Percentiles rank a stretch among this genome's conserved stretches.
These are phyloP conservation scores for Penicillium hordei DNA, from an alignment of 2,329 filamentous ascomycete genomes.

Conservation along the genomic window DNA sequence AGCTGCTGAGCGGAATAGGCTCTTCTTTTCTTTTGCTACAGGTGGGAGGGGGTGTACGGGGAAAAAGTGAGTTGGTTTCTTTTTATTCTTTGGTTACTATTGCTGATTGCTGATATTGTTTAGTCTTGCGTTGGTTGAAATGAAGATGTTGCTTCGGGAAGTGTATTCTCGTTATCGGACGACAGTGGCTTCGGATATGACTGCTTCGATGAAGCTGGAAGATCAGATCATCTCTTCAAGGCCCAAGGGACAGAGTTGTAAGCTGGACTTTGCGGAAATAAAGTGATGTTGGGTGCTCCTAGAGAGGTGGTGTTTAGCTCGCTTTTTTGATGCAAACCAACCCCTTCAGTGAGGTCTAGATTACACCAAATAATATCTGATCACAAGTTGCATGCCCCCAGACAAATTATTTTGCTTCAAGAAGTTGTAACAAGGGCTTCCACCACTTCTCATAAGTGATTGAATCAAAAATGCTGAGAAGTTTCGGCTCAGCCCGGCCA, in stretches of 20 bases:
- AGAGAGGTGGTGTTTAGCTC: too few species aligned
- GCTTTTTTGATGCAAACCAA: too few species aligned
- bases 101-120: constrained; percentile 4
- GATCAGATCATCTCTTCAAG: constrained; percentile 68
- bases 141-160: constrained; percentile 64
- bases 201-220: constrained; percentile 61
- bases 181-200: constrained; percentile 52
- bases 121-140: constrained; percentile 64
- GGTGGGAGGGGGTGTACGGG: constrained; percentile 62
- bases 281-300: neutral
- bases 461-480: too few species aligned
- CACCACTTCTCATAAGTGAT: too few species aligned
- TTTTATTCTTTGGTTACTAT: neutral
- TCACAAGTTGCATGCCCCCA: too few species aligned
- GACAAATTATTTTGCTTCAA: too few species aligned
- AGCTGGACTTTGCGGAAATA: constrained; percentile 42
- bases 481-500: too few species aligned
- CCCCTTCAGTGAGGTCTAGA: too few species aligned
- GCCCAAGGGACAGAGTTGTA: constrained; percentile 60
- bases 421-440: too few species aligned
- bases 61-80: constrained; percentile 53
- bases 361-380: too few species aligned
- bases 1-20: constrained; percentile 46
- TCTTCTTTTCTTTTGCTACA: constrained; percentile 66
- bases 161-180: constrained; percentile 62